phyloP scores from a whole-genome alignment of 148 eudicot genomes.

The Linanthus parryae region DNA sequence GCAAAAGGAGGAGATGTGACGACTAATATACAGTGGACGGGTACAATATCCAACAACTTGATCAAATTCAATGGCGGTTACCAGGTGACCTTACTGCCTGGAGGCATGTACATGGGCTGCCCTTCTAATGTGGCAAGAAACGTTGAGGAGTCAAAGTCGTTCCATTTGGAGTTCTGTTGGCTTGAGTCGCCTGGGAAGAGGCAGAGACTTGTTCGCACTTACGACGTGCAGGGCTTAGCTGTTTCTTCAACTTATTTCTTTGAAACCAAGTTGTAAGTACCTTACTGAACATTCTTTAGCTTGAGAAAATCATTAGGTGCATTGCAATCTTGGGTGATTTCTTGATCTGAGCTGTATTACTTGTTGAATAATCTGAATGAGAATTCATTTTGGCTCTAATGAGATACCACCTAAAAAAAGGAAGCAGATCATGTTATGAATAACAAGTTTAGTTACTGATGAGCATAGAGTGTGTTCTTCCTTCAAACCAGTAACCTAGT shows the following conservation, averaged over 20 bases:
- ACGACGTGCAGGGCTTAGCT: conserved; percentile 73
- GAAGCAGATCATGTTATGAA: too few relatives aligned
- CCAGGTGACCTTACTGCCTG: conserved; percentile 72
- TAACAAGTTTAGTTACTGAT: too few relatives aligned
- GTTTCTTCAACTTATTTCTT: conserved; percentile 81
- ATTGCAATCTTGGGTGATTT: too few relatives aligned
- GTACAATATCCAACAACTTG: conserved; percentile 48
- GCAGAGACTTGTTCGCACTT: conserved; percentile 91
- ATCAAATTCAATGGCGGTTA: conserved; percentile 74
- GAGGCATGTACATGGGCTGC: conserved; percentile 96
- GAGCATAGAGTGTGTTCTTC: too few relatives aligned
- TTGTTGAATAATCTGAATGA: too few relatives aligned
- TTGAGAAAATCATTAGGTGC: too few relatives aligned
- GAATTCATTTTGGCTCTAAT: too few relatives aligned
- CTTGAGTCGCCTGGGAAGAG: conserved; percentile 76
- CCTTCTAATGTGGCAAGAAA: conserved; percentile 61
- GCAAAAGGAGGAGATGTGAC: conserved; percentile 37
- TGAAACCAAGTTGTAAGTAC: conserved; percentile 47
- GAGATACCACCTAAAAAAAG: too few relatives aligned
- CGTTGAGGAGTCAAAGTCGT: conserved; percentile 63
- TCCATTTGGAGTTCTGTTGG: conserved; percentile 96
- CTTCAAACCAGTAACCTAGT: too few relatives aligned
- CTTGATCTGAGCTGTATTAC: too few relatives aligned
- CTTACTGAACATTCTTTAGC: background rate
- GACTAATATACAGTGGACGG: conserved; percentile 68